Evolutionary conservation across 176 grass and related monocot species (phyloP).

Genomic region (Avena sativa): DNA sequence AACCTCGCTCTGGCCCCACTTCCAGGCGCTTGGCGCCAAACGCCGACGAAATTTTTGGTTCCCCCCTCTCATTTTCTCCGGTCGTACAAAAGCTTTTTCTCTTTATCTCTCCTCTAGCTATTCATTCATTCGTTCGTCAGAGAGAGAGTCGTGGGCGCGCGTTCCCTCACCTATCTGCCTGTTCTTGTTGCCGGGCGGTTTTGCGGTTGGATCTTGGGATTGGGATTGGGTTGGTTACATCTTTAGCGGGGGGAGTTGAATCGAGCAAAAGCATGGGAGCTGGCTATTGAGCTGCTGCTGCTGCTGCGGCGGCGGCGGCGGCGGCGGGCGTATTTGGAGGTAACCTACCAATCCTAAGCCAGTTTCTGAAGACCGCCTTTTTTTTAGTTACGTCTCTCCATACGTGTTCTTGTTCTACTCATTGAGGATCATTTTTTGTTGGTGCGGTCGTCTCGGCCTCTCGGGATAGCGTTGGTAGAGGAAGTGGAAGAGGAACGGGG

Average conservation of each 20-base stretch:
- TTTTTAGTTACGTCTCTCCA: neutral
- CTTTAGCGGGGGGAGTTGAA: neutral
- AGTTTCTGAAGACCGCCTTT: neutral
- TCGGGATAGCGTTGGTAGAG: neutral
- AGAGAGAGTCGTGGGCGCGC: neutral
- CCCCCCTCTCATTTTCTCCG: conserved; percentile 14
- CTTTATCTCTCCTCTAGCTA: neutral
- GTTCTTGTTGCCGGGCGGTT: neutral
- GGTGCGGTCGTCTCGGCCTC: neutral
- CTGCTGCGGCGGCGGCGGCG: neutral
- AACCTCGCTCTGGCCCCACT: neutral
- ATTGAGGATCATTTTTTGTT: neutral
- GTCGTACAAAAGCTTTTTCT: neutral
- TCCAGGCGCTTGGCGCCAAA: conserved; percentile 48
- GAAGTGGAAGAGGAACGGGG: neutral
- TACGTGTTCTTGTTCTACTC: neutral
- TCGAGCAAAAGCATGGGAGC: conserved; percentile 30
- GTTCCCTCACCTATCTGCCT: neutral
- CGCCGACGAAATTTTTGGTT: conserved; percentile 41
- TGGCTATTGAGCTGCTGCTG: conserved; percentile 14
- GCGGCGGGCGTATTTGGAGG: conserved; percentile 10
- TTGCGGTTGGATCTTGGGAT: neutral
- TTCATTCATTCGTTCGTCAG: neutral
- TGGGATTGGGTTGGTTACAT: neutral
- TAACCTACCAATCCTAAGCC: neutral